Base-by-base conservation (phyloP, 1,284 basidiomycete genomes). In the Caloboletus firmus region DNA sequence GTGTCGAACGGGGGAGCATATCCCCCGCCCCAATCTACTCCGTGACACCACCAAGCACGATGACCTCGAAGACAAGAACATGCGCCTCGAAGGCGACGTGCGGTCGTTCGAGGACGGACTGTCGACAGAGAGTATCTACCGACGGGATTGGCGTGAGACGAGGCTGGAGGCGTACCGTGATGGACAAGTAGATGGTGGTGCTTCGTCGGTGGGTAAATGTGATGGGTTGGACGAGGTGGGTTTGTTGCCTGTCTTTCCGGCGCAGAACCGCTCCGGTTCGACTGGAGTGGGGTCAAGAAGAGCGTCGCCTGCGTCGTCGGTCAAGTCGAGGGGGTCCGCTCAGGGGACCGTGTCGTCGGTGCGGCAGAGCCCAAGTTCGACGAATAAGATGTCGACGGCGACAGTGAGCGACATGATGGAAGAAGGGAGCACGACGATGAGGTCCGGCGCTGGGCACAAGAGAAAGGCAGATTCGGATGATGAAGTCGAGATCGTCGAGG, bases 71-170 rank as follows among this genome's bases (percentile, higher is more conserved):
- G 22, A 43, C 18, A n/a, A 40, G n/a, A 59, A 58, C 41, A 59
- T 52, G 17, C 63, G 69, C 37, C 66, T 73, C 22, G 77, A 82
- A 53, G 74, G 74, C 15, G 77, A 77, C 46, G 59, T 83, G 13
- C 73, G 77, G n/a, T 72, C 75, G 13, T 85, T 89, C 58, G 83
- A 88, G 62, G 89, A 90, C 58, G 80, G 80, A 1, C 59, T 87
- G 5, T 75, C 76, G 2, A 71, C 76, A 0, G 87, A 91, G 62
- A 83, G 77, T 54, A 61, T 89, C 3, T 89, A 88, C 68, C 76
- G 78, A 55, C 77, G 88, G 22, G 89, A 90, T 66, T 91, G 87
- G 87, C 76, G 85, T 35, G 89, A 90, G 69, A 81, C 82, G 10
- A 69, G 81, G n/a, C 57, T 78, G 32, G 56, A 62, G 5, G 59